Evolutionary conservation across 2,329 filamentous ascomycete genomes (phyloP).

Genomic region (Phyllosticta capitalensis): DNA sequence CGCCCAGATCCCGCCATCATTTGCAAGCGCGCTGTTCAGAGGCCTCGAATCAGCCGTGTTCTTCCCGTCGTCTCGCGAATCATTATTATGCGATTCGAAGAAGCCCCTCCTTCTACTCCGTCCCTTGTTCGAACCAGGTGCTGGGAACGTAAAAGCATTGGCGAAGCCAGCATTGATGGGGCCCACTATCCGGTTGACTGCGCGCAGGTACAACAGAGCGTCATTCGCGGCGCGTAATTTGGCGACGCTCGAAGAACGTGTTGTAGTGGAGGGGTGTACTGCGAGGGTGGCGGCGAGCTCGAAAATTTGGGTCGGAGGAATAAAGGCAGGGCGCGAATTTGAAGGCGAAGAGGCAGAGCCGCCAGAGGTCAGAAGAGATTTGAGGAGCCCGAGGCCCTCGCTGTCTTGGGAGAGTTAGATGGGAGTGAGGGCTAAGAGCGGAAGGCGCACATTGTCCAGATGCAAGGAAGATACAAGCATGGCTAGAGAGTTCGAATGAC

Average conservation of each 20-base stretch:
- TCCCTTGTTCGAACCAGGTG: slow-evolving; percentile 14
- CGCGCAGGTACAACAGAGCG: slow-evolving; percentile 61
- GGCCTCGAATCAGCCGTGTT: slow-evolving; percentile 25
- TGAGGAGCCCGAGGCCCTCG: slow-evolving; percentile 25
- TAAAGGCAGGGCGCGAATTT: slow-evolving; percentile 39
- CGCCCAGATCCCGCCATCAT: slow-evolving; percentile 58
- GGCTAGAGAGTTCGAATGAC: slow-evolving; percentile 26
- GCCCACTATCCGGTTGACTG: slow-evolving; percentile 55
- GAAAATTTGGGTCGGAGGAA: slow-evolving; percentile 64
- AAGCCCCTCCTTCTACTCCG: slow-evolving; percentile 12
- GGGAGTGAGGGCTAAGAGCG: neutral
- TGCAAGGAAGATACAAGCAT: slow-evolving; percentile 28
- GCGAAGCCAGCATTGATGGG: slow-evolving; percentile 60
- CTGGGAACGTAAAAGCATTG: slow-evolving; percentile 61
- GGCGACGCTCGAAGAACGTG: slow-evolving; percentile 53
- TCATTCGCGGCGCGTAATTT: slow-evolving; percentile 54
- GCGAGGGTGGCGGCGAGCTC: slow-evolving; percentile 70
- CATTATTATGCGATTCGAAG: neutral
- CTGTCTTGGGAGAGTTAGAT: slow-evolving; percentile 17
- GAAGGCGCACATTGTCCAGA: slow-evolving; percentile 22
- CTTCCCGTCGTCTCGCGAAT: neutral
- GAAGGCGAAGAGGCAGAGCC: slow-evolving; percentile 25
- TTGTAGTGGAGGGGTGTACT: slow-evolving; percentile 74
- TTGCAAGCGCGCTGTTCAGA: slow-evolving; percentile 52
- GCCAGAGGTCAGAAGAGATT: slow-evolving; percentile 23